A percentile compares a stretch with the other conserved stretches of the same genome.
Evolutionary conservation across 2,329 filamentous ascomycete species (phyloP).

Genomic region (Neonectria ditissima): DNA sequence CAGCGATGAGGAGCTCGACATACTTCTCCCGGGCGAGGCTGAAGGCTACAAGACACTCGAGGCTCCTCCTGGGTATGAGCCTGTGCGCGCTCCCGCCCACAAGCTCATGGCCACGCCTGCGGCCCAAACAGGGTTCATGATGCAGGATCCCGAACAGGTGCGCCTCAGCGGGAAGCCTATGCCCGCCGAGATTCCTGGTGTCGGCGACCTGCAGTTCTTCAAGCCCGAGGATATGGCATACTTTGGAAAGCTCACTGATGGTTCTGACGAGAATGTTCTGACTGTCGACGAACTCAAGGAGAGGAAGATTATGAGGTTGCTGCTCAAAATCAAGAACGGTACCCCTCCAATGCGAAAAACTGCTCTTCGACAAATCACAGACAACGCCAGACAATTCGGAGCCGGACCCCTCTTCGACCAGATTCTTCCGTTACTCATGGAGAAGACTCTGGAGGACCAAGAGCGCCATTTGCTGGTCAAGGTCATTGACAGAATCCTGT

Average conservation of each 20-base stretch:
- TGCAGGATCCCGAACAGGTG: conserved; percentile 92
- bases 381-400: conserved; percentile 96
- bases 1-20: conserved; percentile 93
- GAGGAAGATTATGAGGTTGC: conserved; percentile 95
- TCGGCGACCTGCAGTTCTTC: conserved; percentile 97
- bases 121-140: conserved; percentile 91
- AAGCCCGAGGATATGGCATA: conserved; percentile 99
- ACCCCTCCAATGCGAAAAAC: conserved; percentile 99
- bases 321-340: conserved; percentile 99
- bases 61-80: conserved; percentile 91
- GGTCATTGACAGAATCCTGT: conserved; percentile 97
- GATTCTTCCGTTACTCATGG: conserved; percentile 96
- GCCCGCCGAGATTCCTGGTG: conserved; percentile 94
- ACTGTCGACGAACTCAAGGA: conserved; percentile 97
- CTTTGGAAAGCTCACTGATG: conserved; percentile 97
- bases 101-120: conserved; percentile 80
- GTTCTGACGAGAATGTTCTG: conserved; percentile 89
- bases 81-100: conserved; percentile 80
- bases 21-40: conserved; percentile 86
- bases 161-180: conserved; percentile 88
- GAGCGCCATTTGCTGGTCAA: conserved; percentile 98
- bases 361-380: conserved; percentile 93
- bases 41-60: conserved; percentile 95
- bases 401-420: conserved; percentile 96
- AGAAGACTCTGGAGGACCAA: conserved; percentile 97